These are phyloP conservation scores for Carex kokanica DNA, from an alignment of 176 grass and related monocot genomes.

Conservation along the genomic window DNA sequence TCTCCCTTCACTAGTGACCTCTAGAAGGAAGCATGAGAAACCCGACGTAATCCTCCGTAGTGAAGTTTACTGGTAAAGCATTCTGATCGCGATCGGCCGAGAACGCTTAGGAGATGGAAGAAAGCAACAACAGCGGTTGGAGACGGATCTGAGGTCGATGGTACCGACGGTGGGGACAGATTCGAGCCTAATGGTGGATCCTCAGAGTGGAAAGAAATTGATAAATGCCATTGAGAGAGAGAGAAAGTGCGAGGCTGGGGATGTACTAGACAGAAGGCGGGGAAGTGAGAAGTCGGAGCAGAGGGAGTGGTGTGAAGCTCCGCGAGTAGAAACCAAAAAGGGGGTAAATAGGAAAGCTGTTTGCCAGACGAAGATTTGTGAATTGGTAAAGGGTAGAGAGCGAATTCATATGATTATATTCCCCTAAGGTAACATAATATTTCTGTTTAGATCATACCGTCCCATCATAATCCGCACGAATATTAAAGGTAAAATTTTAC, in stretches of 20 bases:
- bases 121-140: not conserved
- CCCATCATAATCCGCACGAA: too few species aligned
- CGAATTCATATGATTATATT: too few species aligned
- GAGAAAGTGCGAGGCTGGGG: not conserved
- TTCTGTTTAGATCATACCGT: too few species aligned
- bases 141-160: not conserved
- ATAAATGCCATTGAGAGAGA: not conserved
- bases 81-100: not conserved
- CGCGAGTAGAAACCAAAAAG: not conserved
- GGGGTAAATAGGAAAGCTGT: not conserved
- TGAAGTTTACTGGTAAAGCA: not conserved
- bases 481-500: too few species aligned
- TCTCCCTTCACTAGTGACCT: not conserved
- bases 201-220: not conserved
- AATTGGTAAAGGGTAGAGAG: not conserved
- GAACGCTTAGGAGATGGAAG: not conserved
- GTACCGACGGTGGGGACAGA: not conserved
- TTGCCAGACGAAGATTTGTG: not conserved
- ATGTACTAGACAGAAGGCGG: not conserved
- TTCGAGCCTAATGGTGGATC: not conserved
- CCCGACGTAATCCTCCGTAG: not conserved
- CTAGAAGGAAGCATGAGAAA: not conserved
- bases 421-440: too few species aligned
- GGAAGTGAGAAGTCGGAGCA: slow-evolving; percentile 2
- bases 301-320: not conserved